phyloP scores from a whole-genome alignment of 805 yeast species.

The Sungouiozyma ichnusensis region DNA sequence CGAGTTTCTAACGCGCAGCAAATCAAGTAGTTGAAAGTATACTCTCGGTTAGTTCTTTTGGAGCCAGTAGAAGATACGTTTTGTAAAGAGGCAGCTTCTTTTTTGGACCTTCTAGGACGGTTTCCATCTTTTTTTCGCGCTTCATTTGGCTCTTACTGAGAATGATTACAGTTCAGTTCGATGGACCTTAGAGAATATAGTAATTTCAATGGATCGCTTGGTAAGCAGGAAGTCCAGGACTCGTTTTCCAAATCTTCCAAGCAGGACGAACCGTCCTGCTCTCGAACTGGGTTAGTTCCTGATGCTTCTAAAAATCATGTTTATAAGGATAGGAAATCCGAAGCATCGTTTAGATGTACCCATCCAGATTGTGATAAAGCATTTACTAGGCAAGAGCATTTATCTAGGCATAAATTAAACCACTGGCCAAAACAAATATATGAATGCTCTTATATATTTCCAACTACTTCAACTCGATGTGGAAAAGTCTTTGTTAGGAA shows the following conservation, averaged over 20 bases:
- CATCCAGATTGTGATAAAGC: constrained; percentile 42
- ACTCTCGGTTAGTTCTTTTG: no score
- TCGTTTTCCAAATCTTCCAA: not conserved
- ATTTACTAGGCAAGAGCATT: constrained; percentile 51
- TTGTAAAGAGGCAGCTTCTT: no score
- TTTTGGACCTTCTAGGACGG: no score
- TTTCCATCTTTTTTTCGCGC: no score
- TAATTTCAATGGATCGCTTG: not conserved
- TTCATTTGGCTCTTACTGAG: not conserved
- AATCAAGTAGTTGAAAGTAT: no score
- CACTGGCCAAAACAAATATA: constrained; percentile 45
- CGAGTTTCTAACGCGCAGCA: no score
- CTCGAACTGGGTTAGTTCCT: not conserved
- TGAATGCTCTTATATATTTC: constrained; percentile 32
- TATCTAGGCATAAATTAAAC: constrained; percentile 51
- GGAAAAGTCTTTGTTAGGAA: constrained; percentile 51
- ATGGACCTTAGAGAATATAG: not conserved
- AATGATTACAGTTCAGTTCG: not conserved
- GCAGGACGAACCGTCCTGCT: not conserved
- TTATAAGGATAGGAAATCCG: not conserved
- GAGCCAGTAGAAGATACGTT: no score
- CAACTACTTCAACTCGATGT: constrained; percentile 32
- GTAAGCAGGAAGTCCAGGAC: not conserved
- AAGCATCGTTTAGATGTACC: constrained; percentile 33
- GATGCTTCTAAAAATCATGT: not conserved